phyloP scores from a whole-genome alignment of 805 yeast species.

The Monosporozyma siamensis region DNA sequence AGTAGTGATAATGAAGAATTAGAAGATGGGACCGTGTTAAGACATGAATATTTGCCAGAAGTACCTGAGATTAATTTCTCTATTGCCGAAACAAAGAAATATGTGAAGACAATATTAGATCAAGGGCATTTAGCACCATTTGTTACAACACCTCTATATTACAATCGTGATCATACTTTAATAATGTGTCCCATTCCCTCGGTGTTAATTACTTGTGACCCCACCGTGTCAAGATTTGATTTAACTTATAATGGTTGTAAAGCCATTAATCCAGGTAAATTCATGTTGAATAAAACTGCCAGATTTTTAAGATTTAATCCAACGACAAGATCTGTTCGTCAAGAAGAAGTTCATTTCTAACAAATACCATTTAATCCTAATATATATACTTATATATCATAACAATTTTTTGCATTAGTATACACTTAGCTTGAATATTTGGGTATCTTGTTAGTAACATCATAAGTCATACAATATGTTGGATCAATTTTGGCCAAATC shows the following conservation, averaged over 20 bases:
- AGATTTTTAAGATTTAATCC: slow-evolving; percentile 72
- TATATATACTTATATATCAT: neutral
- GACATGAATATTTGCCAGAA: neutral
- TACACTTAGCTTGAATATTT: slow-evolving; percentile 28
- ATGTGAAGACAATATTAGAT: slow-evolving; percentile 72
- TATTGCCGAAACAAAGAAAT: slow-evolving; percentile 43
- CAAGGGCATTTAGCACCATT: slow-evolving; percentile 89
- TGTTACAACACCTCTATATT: slow-evolving; percentile 46
- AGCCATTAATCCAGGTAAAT: slow-evolving; percentile 61
- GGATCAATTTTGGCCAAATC: slow-evolving; percentile 67
- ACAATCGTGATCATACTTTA: slow-evolving; percentile 63
- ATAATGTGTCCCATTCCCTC: slow-evolving; percentile 75
- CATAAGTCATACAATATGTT: slow-evolving; percentile 68
- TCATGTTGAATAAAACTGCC: slow-evolving; percentile 40
- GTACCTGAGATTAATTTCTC: slow-evolving; percentile 7
- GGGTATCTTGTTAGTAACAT: slow-evolving; percentile 29
- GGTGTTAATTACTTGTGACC: slow-evolving; percentile 53
- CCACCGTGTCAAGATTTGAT: slow-evolving; percentile 61
- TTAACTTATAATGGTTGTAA: slow-evolving; percentile 76
- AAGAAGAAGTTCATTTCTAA: slow-evolving; percentile 38
- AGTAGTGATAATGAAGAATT: slow-evolving; percentile 2
- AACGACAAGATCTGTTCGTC: slow-evolving; percentile 41
- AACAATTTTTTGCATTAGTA: too few species aligned
- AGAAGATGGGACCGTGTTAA: neutral
- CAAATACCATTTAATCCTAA: neutral